Evolutionary conservation across 2,329 filamentous ascomycete species (phyloP), one percentile per base, ranked within the genome.

Genomic region (Byssoonygena ceratinophila): DNA sequence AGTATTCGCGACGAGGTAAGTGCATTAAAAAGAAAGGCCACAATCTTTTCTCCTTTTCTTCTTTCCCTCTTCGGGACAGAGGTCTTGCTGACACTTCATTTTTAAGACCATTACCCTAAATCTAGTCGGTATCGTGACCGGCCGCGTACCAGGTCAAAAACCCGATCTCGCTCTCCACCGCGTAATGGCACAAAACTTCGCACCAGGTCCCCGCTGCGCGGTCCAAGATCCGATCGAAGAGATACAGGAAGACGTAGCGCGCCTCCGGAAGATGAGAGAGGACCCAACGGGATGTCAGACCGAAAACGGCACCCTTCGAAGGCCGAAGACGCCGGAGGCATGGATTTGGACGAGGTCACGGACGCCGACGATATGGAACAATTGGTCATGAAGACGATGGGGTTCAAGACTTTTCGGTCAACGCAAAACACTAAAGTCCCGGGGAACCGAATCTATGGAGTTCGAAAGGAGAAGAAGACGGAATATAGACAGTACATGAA

Each of bases 401-500:
- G 92, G 1, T 96, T 98, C 64, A 82, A 82, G 16, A 80, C 78
- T 0, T 98, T 97, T 70, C 83, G 82, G 54, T 83, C 81, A 22
- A 97, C 92, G 18, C 94, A 97, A 70, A 82, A 86, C 55, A 88
- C 85, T 51, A 94, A 96, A 65, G 83, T 98, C 1, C 77, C 80
- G 0, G 92, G 92, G 1, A 98, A 98, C 65, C 82, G 89, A 64
- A 81, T 84, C 39, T 90, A 86, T 52, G 87, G 76, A 0, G 82
- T 96, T 49, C 76, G 84, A 59, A 96, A 92, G 76, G 88, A 92
- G 72, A 96, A 95, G 81, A 90, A 88, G 80, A 86, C 84, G 12
- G 81, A 94, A 74, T 97, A 96, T 65, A 79, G 92, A 60, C 92
- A 98, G 78, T 98, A 98, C 70, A 98, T 98, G 81, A 76, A 74